Percentiles rank a stretch among this genome's conserved stretches.
Evolutionary conservation across 176 grass and related monocot species (phyloP).

Genomic region (Carex myosuroides): DNA sequence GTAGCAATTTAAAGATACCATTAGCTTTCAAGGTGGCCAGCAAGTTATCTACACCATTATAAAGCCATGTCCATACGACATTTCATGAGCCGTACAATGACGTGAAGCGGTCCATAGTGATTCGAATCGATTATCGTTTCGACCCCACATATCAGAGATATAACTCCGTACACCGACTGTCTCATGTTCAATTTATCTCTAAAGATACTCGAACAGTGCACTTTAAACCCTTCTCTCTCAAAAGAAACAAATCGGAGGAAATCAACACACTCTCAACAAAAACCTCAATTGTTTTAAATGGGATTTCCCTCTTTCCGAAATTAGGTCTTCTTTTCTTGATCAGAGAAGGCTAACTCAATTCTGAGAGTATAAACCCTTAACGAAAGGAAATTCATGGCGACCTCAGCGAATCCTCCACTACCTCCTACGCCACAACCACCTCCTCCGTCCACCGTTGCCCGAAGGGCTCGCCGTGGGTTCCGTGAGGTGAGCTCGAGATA

Average conservation of each 20-base stretch:
- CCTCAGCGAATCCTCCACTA: background rate
- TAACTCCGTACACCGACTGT: background rate
- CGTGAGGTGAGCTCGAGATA: conserved; percentile 79
- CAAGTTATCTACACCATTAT: background rate
- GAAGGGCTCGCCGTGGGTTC: conserved; percentile 41
- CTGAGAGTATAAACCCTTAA: background rate
- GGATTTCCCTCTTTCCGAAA: no score
- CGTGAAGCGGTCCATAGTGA: background rate
- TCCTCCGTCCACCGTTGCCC: conserved; percentile 13
- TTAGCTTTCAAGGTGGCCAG: background rate
- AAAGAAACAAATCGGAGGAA: background rate
- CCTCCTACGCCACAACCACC: conserved; percentile 27
- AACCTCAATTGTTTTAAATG: background rate
- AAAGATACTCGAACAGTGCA: background rate
- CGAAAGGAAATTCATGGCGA: background rate
- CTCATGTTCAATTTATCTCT: background rate
- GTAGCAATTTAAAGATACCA: background rate
- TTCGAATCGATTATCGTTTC: background rate
- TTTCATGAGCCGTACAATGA: background rate
- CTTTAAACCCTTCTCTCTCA: background rate
- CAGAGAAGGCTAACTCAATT: background rate
- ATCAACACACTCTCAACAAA: background rate
- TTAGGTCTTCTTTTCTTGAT: background rate
- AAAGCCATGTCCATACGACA: background rate
- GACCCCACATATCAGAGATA: background rate